Conservation (phyloP, 306 rosid genomes). For the Quercus bicolor region DNA sequence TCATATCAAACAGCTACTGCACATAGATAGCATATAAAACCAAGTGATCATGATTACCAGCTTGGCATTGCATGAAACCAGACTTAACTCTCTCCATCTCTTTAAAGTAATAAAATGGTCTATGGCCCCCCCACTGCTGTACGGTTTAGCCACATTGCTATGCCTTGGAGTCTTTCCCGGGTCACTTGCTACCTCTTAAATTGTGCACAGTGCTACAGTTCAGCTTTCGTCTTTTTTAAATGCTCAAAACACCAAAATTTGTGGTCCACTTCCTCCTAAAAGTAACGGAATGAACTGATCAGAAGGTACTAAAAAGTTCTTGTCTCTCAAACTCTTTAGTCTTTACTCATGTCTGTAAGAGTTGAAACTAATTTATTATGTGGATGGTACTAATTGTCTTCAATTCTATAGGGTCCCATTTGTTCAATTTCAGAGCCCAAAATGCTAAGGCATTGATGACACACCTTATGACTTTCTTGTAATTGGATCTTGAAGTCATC, state of each 20-base stretch:
- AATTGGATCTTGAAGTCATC: too few species aligned
- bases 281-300: slow-evolving; percentile 39
- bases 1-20: slow-evolving; percentile 15
- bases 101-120: slow-evolving; percentile 28
- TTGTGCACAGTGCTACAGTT: slow-evolving; percentile 23
- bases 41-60: slow-evolving; percentile 18
- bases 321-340: slow-evolving; percentile 31
- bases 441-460: background rate
- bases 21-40: slow-evolving; percentile 8
- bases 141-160: slow-evolving; percentile 31
- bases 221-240: slow-evolving; percentile 27
- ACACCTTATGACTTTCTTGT: too few species aligned
- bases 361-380: slow-evolving; percentile 16
- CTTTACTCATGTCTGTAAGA: slow-evolving; percentile 38
- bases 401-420: slow-evolving; percentile 35
- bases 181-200: slow-evolving; percentile 26
- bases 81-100: slow-evolving; percentile 8
- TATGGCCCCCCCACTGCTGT: slow-evolving; percentile 36
- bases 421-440: slow-evolving; percentile 28
- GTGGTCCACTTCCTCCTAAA: slow-evolving; percentile 41
- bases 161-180: slow-evolving; percentile 29
- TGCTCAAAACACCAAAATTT: slow-evolving; percentile 27
- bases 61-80: slow-evolving; percentile 41
- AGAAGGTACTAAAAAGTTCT: slow-evolving; percentile 38
- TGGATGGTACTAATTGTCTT: slow-evolving; percentile 28